phyloP scores from a whole-genome alignment of 148 eudicot genomes.

The Fagopyrum homotropicum region DNA sequence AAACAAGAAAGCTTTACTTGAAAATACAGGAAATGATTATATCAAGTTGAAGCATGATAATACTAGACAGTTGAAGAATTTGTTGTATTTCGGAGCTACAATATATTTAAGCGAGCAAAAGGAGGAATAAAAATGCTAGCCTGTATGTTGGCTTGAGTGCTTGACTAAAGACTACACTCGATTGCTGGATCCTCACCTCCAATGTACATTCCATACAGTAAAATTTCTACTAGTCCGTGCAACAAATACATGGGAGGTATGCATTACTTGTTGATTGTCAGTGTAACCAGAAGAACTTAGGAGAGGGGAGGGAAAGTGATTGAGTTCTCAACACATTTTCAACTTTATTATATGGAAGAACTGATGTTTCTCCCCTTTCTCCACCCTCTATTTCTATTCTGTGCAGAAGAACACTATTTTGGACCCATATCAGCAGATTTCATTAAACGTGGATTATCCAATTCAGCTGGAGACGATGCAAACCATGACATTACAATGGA shows the following conservation, averaged over 20 bases:
- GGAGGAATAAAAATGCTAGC: neutral
- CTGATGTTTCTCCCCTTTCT: slow-evolving; percentile 10
- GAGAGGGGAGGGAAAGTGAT: neutral
- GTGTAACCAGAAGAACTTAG: neutral
- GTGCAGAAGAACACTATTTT: slow-evolving; percentile 78
- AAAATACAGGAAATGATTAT: neutral
- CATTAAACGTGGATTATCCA: slow-evolving; percentile 66
- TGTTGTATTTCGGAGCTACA: neutral
- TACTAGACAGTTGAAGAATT: neutral
- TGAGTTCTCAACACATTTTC: neutral
- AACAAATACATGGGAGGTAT: neutral
- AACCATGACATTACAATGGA: slow-evolving; percentile 91
- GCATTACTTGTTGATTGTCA: neutral
- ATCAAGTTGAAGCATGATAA: slow-evolving; percentile 6
- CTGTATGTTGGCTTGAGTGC: neutral
- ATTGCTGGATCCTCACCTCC: slow-evolving; percentile 1
- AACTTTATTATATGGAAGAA: neutral
- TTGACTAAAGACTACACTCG: neutral
- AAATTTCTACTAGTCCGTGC: neutral
- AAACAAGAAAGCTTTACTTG: neutral
- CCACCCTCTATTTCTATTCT: slow-evolving; percentile 3
- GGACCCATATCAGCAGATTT: slow-evolving; percentile 92
- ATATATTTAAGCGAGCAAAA: neutral
- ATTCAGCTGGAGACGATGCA: slow-evolving; percentile 70
- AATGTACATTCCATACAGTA: neutral